Base-by-base conservation (phyloP, 1,139 yeast species). In the Nakaseomyces bracarensis region DNA sequence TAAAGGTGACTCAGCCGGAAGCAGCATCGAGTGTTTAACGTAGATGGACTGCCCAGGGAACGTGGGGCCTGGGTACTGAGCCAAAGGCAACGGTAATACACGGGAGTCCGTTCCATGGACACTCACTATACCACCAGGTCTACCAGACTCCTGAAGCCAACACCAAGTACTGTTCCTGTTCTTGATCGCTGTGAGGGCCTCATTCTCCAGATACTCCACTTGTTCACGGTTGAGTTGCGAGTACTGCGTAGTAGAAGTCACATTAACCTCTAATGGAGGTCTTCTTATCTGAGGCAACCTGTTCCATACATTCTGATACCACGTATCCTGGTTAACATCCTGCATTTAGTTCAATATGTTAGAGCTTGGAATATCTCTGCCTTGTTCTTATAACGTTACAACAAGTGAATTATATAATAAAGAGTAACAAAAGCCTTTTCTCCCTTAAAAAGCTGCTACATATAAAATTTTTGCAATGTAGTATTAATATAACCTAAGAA, bases 51-150 rank as follows among this genome's bases (percentile, higher is more conserved):
- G 46, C 2, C 53, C 53, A 2, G 51, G 45, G 15, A 47, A 43
- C 10, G 41, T 37, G 8, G 46, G 46, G 19, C 47, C 36, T 2
- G 63, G 62, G 39, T 50, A 55, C 27, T 45, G 48, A 4, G 47
- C 42, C 22, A 53, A 26, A 5, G 59, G 59, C 20, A 59, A 39
- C 1, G 62, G 63, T 27, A 60, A 57, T 28, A 48, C 49, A 8
- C 49, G 49, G 8, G 61, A 57, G 4, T 58, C 58, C 3, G 63
- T 57, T 14, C 52, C 57, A 29, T 45, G 47, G 1, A 59, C 63
- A 39, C 60, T 55, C 3, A 57, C 44, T 3, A 53, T 50, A 6
- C 64, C 64, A 13, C 46, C 14, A 7, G 48, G 36, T 50, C 52
- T 48, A 20, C 38, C 37, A 16, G 49, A 36, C 23, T 52, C 53